Evolutionary conservation across 2,329 filamentous ascomycete species (phyloP).

Genomic region (Mycosphaerelloides madeirae): DNA sequence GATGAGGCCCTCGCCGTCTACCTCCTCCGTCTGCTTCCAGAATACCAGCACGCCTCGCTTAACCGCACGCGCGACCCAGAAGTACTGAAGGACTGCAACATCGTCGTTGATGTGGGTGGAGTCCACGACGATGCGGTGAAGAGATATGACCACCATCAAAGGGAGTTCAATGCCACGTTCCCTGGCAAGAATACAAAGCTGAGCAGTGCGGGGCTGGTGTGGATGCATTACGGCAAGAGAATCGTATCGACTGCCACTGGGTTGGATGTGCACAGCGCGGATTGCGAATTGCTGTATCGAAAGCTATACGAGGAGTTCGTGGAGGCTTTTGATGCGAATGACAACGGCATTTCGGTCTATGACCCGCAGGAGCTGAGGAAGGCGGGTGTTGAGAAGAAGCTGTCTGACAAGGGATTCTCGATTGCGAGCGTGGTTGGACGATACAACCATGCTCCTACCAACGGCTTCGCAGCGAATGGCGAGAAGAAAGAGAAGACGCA

Average conservation of each 20-base stretch:
- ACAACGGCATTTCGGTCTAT: slow-evolving; percentile 87
- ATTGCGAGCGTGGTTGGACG: slow-evolving; percentile 85
- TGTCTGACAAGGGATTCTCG: slow-evolving; percentile 75
- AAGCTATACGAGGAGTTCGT: slow-evolving; percentile 93
- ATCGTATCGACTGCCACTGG: slow-evolving; percentile 68
- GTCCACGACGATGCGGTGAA: slow-evolving; percentile 73
- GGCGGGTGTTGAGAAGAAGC: slow-evolving; percentile 74
- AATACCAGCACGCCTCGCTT: slow-evolving; percentile 68
- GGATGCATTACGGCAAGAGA: slow-evolving; percentile 85
- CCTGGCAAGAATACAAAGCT: slow-evolving; percentile 81
- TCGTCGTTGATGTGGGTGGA: slow-evolving; percentile 95
- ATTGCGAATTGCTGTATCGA: slow-evolving; percentile 71
- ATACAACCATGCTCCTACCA: slow-evolving; percentile 58
- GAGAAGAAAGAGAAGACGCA: slow-evolving; percentile 47
- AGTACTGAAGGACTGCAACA: slow-evolving; percentile 76
- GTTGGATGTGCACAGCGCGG: slow-evolving; percentile 56
- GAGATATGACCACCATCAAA: slow-evolving; percentile 97
- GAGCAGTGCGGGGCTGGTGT: slow-evolving; percentile 88
- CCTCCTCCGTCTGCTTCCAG: slow-evolving; percentile 83
- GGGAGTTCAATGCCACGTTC: slow-evolving; percentile 80
- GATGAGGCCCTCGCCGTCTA: slow-evolving; percentile 96
- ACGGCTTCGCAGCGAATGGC: slow-evolving; percentile 14
- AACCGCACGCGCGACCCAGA: slow-evolving; percentile 83
- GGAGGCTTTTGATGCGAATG: slow-evolving; percentile 94
- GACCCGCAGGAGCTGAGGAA: slow-evolving; percentile 64